Conservation (phyloP, 441 rosid genomes). For the Lepidium campestre region DNA sequence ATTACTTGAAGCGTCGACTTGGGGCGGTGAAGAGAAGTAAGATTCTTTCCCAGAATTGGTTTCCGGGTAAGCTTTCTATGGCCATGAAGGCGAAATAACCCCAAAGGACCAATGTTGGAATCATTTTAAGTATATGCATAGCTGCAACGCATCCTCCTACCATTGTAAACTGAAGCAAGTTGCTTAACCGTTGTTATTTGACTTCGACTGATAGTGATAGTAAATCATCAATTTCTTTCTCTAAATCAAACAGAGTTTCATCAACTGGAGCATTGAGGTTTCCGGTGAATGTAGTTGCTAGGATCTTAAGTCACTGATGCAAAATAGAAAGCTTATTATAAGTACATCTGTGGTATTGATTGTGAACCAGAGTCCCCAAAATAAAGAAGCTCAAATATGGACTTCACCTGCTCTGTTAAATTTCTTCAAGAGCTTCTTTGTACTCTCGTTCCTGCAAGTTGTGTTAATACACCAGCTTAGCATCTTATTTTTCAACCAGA, state of each 20-base stretch:
- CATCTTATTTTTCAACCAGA: background rate
- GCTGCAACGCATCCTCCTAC: constrained; percentile 95
- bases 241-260: constrained; percentile 79
- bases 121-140: constrained; percentile 89
- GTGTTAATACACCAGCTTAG: constrained; percentile 3
- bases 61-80: constrained; percentile 91
- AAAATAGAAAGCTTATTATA: too few species aligned
- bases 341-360: background rate
- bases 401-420: too few species aligned
- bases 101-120: constrained; percentile 95
- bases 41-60: constrained; percentile 95
- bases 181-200: constrained; percentile 81
- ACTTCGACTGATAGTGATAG: constrained; percentile 88
- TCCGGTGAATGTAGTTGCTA: constrained; percentile 72
- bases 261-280: constrained; percentile 78
- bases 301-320: too few species aligned
- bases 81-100: constrained; percentile 98
- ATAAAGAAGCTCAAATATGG: too few species aligned
- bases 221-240: constrained; percentile 89
- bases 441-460: constrained; percentile 82
- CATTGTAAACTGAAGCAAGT: constrained; percentile 77
- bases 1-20: constrained; percentile 84
- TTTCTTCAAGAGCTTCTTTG: constrained; percentile 89
- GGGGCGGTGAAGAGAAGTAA: constrained; percentile 85
- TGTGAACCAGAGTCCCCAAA: background rate